Evolutionary conservation across 805 yeast genomes (phyloP).

Genomic region (Suhomyces emberorum): DNA sequence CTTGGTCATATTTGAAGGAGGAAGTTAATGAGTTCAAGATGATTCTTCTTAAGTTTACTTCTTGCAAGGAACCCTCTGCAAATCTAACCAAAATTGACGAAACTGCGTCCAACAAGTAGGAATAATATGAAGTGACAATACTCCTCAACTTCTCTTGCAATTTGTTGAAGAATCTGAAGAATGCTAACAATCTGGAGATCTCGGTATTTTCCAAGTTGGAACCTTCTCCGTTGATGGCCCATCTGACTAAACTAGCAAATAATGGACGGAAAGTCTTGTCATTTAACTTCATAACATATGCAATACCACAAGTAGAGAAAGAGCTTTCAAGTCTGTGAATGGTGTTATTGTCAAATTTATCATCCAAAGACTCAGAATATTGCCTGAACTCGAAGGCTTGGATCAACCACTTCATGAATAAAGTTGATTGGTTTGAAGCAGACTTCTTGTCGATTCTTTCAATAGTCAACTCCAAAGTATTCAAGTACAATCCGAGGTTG

Average conservation of each 20-base stretch:
- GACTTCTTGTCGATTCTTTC: slow-evolving; percentile 69
- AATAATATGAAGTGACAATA: slow-evolving; percentile 83
- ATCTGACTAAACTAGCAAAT: slow-evolving; percentile 79
- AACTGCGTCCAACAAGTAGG: slow-evolving; percentile 79
- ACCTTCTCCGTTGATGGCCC: slow-evolving; percentile 90
- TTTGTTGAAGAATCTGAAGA: slow-evolving; percentile 82
- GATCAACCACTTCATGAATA: slow-evolving; percentile 66
- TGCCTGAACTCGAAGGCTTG: slow-evolving; percentile 67
- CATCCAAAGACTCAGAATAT: slow-evolving; percentile 37
- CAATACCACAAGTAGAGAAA: slow-evolving; percentile 68
- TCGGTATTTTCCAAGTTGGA: slow-evolving; percentile 47
- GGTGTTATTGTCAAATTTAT: slow-evolving; percentile 63
- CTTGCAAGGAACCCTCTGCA: slow-evolving; percentile 36
- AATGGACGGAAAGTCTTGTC: slow-evolving; percentile 92
- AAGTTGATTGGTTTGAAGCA: slow-evolving; percentile 66
- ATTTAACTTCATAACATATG: slow-evolving; percentile 83
- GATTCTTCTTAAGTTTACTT: slow-evolving; percentile 64
- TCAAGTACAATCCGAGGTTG: slow-evolving; percentile 65
- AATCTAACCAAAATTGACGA: slow-evolving; percentile 52
- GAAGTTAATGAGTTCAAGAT: slow-evolving; percentile 69
- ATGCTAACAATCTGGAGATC: slow-evolving; percentile 61
- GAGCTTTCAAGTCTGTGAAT: slow-evolving; percentile 77
- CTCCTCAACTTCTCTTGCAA: slow-evolving; percentile 81
- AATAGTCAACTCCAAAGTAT: slow-evolving; percentile 61
- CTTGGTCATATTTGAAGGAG: slow-evolving; percentile 85